phyloP scores from a whole-genome alignment of 768 basidiomycete species.

The Kwoniella heveanensis region DNA sequence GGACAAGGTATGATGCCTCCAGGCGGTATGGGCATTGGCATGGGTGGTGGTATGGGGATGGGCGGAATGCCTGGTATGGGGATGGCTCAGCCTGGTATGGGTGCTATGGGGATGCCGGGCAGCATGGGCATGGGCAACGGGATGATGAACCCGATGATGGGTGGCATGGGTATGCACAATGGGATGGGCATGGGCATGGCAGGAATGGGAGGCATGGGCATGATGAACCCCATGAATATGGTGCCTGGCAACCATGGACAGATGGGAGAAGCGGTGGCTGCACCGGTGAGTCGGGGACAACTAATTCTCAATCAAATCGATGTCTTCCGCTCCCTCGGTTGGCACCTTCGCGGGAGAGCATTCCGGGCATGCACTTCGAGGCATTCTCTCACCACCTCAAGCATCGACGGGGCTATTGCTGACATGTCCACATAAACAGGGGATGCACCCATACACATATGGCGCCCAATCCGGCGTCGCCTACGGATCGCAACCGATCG shows the following conservation, averaged over 20 bases:
- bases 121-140: conserved; percentile 26
- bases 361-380: too few species aligned
- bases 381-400: too few species aligned
- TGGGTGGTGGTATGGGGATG: background rate
- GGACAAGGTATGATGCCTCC: conserved; percentile 16
- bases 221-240: conserved; percentile 21
- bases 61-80: conserved; percentile 33
- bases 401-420: too few species aligned
- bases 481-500: conserved; percentile 44
- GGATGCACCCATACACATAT: conserved; percentile 51
- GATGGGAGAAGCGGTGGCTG: conserved; percentile 46
- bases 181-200: conserved; percentile 29
- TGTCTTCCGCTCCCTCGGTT: too few species aligned
- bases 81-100: conserved; percentile 36
- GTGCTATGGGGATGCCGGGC: conserved; percentile 35
- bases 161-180: conserved; percentile 9
- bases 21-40: conserved; percentile 3
- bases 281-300: conserved; percentile 50
- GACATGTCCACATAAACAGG: conserved; percentile 21
- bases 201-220: conserved; percentile 28
- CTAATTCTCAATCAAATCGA: too few species aligned
- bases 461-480: conserved; percentile 45
- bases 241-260: conserved; percentile 23
- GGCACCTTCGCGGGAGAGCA: too few species aligned
- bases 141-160: conserved; percentile 33